Base-by-base conservation (phyloP, 2,329 filamentous ascomycete genomes). In the Pestalotiopsis sp. region DNA sequence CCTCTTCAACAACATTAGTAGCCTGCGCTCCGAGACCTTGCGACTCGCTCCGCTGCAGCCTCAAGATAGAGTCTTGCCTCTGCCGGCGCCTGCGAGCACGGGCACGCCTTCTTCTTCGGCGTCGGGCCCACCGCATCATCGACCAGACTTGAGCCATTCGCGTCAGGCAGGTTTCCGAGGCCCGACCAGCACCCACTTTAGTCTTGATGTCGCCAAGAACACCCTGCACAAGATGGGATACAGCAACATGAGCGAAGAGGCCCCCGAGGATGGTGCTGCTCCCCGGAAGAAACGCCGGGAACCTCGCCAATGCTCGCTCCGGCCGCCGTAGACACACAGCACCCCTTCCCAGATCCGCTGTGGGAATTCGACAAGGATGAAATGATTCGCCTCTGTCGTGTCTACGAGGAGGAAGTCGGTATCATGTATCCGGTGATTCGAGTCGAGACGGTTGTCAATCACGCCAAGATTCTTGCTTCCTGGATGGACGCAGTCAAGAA, bases 181-280 rank as follows among this genome's bases (percentile, higher is more conserved):
- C 0, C 94, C 94, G 1, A 97, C 94, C 0, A 97, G 94, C 80
- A 92, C 90, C 61, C 90, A 91, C 2, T 97, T 95, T 80, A 95
- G 92, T 72, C 88, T 97, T 38, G 93, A 95, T 71, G 91, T 97
- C 14, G 94, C 95, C 45, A 95, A 94, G 78, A 93, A 89, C 66
- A 97, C 94, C 64, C 85, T 97, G 49, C 92, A 94, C 76, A 95
- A 91, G 70, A 97, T 97, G 93, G 94, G 94, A 4, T 96, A 97
- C 76, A 90, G 89, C 36, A 88, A 85, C 1, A 82, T 89, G 2
- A 87, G 87, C 1, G 90, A 91, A 63, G 83, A 79, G 2, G 83
- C 87, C n/a, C 90, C 92, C n/a, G 89, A 90, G 5, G 61, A 65
- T 11, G 41, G 58, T 59, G 62, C 45, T 23, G 7, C 9, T 14